phyloP scores from a whole-genome alignment of 1,284 basidiomycete species.

The Malassezia yamatoensis region DNA sequence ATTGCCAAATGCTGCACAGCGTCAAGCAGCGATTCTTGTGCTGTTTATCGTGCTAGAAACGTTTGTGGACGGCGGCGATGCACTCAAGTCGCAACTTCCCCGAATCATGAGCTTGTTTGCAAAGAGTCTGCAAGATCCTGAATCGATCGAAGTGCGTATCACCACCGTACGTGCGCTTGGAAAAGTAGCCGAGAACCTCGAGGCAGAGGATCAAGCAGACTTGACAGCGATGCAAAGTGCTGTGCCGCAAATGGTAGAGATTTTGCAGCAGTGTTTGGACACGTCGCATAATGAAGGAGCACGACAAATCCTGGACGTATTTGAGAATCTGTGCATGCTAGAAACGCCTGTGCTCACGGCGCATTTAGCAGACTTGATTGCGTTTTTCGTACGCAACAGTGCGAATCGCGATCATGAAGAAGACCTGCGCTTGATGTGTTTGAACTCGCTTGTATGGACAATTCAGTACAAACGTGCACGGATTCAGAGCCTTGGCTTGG shows the following conservation, averaged over 20 bases:
- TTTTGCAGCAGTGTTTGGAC: constrained; percentile 79
- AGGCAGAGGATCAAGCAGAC: constrained; percentile 73
- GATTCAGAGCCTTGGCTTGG: constrained; percentile 76
- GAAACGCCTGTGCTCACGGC: constrained; percentile 85
- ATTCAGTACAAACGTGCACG: constrained; percentile 87
- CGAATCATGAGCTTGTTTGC: constrained; percentile 75
- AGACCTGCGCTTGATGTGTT: constrained; percentile 76
- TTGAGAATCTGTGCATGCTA: constrained; percentile 83
- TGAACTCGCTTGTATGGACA: constrained; percentile 93
- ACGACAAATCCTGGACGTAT: constrained; percentile 83
- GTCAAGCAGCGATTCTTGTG: constrained; percentile 84
- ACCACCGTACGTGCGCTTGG: constrained; percentile 76
- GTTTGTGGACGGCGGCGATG: constrained; percentile 61
- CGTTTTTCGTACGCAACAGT: constrained; percentile 78
- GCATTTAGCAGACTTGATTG: constrained; percentile 74
- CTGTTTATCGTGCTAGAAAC: constrained; percentile 85
- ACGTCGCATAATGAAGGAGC: constrained; percentile 69
- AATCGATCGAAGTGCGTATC: constrained; percentile 80
- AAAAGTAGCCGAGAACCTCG: constrained; percentile 86
- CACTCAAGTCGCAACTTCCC: constrained; percentile 66
- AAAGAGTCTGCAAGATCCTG: constrained; percentile 69
- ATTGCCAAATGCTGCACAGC: constrained; percentile 62
- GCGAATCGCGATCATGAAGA: constrained; percentile 68
- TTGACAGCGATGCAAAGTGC: constrained; percentile 84
- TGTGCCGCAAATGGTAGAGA: constrained; percentile 78